A percentile compares a stretch with the other conserved stretches of the same genome.
Evolutionary conservation across 441 rosid genomes (phyloP).

Genomic region (Francoa sonchifolia): DNA sequence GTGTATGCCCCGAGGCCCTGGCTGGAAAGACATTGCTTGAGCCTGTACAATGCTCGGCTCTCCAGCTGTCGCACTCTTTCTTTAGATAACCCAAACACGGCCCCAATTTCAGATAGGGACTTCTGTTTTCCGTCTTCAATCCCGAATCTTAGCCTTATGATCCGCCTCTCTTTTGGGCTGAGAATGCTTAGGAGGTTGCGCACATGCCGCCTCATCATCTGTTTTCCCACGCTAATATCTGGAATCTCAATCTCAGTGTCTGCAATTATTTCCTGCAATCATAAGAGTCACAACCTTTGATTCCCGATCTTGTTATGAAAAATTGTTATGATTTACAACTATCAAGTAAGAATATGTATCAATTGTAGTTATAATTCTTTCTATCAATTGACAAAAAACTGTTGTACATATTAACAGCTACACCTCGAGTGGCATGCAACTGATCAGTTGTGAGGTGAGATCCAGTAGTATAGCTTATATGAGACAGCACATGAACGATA

Average conservation of each 20-base stretch:
- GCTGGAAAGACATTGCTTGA: constrained; percentile 42
- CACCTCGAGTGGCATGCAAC: too few species aligned
- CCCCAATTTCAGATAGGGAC: constrained; percentile 60
- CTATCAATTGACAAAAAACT: too few species aligned
- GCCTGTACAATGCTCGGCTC: constrained; percentile 60
- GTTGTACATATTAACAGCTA: too few species aligned
- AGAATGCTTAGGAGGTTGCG: constrained; percentile 44
- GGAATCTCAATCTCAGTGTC: constrained; percentile 57
- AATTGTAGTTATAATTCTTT: too few species aligned
- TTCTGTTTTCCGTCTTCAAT: constrained; percentile 49
- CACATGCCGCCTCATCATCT: constrained; percentile 60
- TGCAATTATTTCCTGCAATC: constrained; percentile 58
- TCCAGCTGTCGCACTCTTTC: constrained; percentile 78
- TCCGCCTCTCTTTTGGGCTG: constrained; percentile 52
- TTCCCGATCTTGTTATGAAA: too few species aligned
- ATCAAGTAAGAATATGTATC: too few species aligned
- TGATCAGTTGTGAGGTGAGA: too few species aligned
- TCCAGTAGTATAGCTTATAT: too few species aligned
- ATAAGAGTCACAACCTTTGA: too few species aligned
- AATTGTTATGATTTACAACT: background rate
- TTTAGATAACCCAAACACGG: constrained; percentile 46
- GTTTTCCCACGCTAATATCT: constrained; percentile 38
- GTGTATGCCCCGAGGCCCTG: constrained; percentile 53
- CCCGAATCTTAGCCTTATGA: constrained; percentile 67
- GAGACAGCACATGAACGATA: too few species aligned